A percentile compares a stretch with the other conserved stretches of the same genome.
These are phyloP conservation scores for Rhynchosporium graminicola DNA, from an alignment of 2,329 filamentous ascomycete genomes.

Conservation along the genomic window DNA sequence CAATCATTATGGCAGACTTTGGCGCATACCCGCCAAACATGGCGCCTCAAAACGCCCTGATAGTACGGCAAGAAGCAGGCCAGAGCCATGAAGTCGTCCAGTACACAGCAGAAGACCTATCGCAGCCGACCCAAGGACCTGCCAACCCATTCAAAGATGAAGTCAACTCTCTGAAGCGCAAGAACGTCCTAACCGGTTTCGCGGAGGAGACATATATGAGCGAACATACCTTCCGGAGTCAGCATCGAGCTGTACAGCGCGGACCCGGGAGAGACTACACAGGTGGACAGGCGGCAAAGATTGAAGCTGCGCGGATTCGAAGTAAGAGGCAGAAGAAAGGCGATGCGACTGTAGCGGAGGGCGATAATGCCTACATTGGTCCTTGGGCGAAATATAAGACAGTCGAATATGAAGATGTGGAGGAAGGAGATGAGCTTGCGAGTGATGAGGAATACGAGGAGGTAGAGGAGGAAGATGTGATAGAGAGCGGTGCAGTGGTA, in stretches of 20 bases:
- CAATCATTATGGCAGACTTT: slow-evolving; percentile 57
- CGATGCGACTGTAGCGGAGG: slow-evolving; percentile 79
- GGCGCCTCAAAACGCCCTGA: slow-evolving; percentile 63
- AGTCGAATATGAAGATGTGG: slow-evolving; percentile 72
- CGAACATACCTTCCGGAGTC: slow-evolving; percentile 84
- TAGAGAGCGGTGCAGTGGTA: slow-evolving; percentile 64
- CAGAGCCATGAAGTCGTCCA: slow-evolving; percentile 62
- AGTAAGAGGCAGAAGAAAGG: slow-evolving; percentile 84
- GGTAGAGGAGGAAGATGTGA: slow-evolving; percentile 67
- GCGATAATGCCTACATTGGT: slow-evolving; percentile 84
- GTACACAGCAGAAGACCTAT: slow-evolving; percentile 73
- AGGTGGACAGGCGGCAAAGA: slow-evolving; percentile 62
- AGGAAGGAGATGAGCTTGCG: slow-evolving; percentile 70
- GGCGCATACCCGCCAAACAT: slow-evolving; percentile 67
- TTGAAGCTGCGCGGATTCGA: slow-evolving; percentile 65
- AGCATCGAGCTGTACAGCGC: slow-evolving; percentile 81
- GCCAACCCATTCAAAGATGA: slow-evolving; percentile 74
- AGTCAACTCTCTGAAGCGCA: slow-evolving; percentile 65
- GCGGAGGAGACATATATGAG: slow-evolving; percentile 88
- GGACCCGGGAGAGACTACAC: slow-evolving; percentile 58
- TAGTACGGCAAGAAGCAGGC: slow-evolving; percentile 56
- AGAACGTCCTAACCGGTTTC: slow-evolving; percentile 80
- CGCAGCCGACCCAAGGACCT: slow-evolving; percentile 66
- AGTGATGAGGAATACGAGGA: slow-evolving; percentile 79
- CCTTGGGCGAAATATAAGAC: slow-evolving; percentile 88